A percentile compares a stretch with the other conserved stretches of the same genome.
phyloP scores from a whole-genome alignment of 306 rosid species.

The Inga leiocalycina region DNA sequence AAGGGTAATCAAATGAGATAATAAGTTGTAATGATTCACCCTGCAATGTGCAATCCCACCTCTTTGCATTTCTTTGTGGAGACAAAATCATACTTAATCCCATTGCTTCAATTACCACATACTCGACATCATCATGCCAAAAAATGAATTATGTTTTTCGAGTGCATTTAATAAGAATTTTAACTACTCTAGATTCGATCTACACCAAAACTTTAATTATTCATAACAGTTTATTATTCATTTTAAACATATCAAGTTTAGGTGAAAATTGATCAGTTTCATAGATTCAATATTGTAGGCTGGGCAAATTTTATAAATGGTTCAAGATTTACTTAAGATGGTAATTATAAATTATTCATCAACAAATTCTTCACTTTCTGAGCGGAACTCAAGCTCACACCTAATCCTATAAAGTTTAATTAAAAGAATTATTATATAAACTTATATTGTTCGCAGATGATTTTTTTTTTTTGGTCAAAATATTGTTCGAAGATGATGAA shows the following conservation, averaged over 20 bases:
- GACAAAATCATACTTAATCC: slow-evolving; percentile 38
- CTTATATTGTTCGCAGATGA: no score
- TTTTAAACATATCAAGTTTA: no score
- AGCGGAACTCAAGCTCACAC: background rate
- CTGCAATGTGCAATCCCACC: slow-evolving; percentile 3
- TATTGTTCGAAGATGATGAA: no score
- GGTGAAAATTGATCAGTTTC: background rate
- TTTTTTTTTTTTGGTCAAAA: no score
- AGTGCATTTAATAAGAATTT: background rate
- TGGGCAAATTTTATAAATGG: no score
- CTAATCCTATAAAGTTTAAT: no score
- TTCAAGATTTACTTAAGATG: no score
- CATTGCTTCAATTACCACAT: slow-evolving; percentile 10
- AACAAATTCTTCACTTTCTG: background rate
- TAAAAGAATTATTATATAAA: no score
- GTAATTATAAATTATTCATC: no score
- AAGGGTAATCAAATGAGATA: slow-evolving; percentile 27
- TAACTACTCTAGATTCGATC: background rate
- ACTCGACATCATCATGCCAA: background rate
- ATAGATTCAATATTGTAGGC: no score
- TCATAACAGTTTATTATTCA: background rate
- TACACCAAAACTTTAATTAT: no score
- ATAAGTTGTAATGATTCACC: slow-evolving; percentile 19
- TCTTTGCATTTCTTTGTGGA: slow-evolving; percentile 39
- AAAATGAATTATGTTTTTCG: background rate